Base-by-base conservation (phyloP, 306 rosid genomes). In the Alnus glutinosa region DNA sequence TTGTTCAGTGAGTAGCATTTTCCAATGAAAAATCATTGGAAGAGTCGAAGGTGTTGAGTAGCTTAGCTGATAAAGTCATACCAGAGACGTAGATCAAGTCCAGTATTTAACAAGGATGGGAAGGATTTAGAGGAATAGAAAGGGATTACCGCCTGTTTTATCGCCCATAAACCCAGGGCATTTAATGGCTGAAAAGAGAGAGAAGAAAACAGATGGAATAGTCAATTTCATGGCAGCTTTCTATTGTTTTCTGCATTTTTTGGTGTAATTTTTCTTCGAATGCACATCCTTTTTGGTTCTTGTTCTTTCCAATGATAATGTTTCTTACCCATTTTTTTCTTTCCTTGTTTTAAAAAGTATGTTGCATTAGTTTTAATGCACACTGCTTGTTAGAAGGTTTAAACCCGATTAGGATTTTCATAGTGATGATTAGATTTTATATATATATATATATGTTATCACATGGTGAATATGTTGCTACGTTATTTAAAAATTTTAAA, bases 1-100 rank as follows among this genome's bases (percentile, higher is more conserved):
- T 79, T 80, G 83, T 84, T 94, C 98, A 61, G 96, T 94, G 72
- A 94, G 98, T 79, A 94, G 98, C 88, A 92, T 94, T 87, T 94
- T 94, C 84, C 95, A 79, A 77, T 86, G 77, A 86, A 52, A 30
- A 52, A 30, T 19, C n/a, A 19, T 62, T 9, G 23, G 58, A 42
- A 55, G 62, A 71, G 42, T 34, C 9, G 34, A 42, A 67, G 51
- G 34, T 18, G 44, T 68, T 48, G 9, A 42, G 44, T 68, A 68
- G 72, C 51, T 68, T 68, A 68, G 72, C 72, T 4, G 0, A 4
- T 68, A 42, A 42, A 68, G 30, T n/a, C 5, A 1, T 18, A 67
- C 32, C 28, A 18, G 51, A 67, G 48, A 39, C 13, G 3, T 7
- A 3, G 51, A 9, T 18, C 51, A 68, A 18, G 32, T 39, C 51